phyloP scores from a whole-genome alignment of 208 protist species.

The Acanthamoeba healyi region DNA sequence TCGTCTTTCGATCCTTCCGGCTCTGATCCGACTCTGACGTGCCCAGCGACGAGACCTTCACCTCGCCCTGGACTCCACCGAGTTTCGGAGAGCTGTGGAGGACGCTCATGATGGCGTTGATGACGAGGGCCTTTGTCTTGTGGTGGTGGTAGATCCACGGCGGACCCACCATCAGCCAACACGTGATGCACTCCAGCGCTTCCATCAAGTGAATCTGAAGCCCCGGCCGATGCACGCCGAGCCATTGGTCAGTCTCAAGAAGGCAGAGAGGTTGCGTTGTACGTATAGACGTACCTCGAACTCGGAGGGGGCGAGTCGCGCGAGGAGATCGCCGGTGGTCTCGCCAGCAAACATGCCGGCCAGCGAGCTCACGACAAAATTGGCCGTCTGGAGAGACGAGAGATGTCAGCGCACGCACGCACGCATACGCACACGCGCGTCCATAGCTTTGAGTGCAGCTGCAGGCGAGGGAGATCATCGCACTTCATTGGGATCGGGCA shows the following conservation, averaged over 20 bases:
- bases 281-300: neutral
- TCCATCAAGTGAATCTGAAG: conserved; percentile 61
- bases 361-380: conserved; percentile 53
- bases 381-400: neutral
- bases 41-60: neutral
- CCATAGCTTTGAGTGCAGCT: neutral
- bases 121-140: conserved; percentile 29
- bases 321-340: neutral
- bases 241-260: too few relatives aligned
- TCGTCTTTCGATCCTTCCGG: neutral
- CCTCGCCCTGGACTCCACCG: neutral
- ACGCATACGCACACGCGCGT: neutral
- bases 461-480: neutral
- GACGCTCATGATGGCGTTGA: conserved; percentile 46
- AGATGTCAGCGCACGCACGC: neutral
- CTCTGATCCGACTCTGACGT: neutral
- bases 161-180: conserved; percentile 38
- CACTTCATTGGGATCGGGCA: conserved; percentile 51
- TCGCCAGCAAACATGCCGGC: conserved; percentile 23
- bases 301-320: neutral
- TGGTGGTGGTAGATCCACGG: conserved; percentile 33
- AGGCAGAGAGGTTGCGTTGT: neutral
- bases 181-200: conserved; percentile 32
- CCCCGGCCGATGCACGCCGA: too few relatives aligned
- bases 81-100: neutral